These are phyloP conservation scores for Cladosporium phlei DNA, from an alignment of 2,329 filamentous ascomycete genomes.

Conservation along the genomic window DNA sequence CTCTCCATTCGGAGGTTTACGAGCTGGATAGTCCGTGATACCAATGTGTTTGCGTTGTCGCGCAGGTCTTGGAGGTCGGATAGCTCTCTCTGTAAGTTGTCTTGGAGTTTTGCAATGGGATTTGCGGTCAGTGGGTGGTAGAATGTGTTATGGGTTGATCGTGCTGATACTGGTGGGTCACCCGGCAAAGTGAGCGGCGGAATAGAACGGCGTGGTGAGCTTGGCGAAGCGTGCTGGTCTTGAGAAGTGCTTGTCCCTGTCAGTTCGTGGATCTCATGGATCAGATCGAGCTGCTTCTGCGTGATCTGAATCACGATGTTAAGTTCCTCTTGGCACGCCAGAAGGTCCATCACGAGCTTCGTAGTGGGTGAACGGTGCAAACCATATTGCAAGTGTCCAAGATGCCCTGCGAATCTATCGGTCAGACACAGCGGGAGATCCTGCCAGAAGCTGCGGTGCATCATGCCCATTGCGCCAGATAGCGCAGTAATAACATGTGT, in stretches of 20 bases:
- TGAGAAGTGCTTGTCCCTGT: conserved; percentile 15
- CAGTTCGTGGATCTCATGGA: conserved; percentile 24
- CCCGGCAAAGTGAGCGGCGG: neutral
- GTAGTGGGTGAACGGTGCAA: conserved; percentile 39
- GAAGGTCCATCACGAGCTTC: conserved; percentile 42
- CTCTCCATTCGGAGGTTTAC: conserved; percentile 44
- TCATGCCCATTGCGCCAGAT: conserved; percentile 39
- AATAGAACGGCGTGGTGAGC: neutral
- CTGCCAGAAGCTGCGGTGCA: conserved; percentile 42
- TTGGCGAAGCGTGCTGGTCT: neutral
- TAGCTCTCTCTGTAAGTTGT: conserved; percentile 39
- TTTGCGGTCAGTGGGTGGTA: conserved; percentile 38
- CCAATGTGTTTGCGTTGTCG: conserved; percentile 40
- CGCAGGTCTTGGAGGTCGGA: conserved; percentile 37
- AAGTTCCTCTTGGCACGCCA: conserved; percentile 42
- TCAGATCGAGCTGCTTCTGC: conserved; percentile 38
- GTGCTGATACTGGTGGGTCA: neutral
- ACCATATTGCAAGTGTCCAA: conserved; percentile 40
- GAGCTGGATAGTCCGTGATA: conserved; percentile 41
- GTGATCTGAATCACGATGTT: conserved; percentile 43
- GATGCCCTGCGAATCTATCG: conserved; percentile 40
- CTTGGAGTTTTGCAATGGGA: conserved; percentile 35
- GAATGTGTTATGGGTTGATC: conserved; percentile 24
- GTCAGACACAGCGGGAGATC: conserved; percentile 39
- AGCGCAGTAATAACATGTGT: conserved; percentile 37